Evolutionary conservation across 306 rosid species (phyloP), one percentile per base, ranked within the genome.

Genomic region (Dalbergia cochinchinensis): DNA sequence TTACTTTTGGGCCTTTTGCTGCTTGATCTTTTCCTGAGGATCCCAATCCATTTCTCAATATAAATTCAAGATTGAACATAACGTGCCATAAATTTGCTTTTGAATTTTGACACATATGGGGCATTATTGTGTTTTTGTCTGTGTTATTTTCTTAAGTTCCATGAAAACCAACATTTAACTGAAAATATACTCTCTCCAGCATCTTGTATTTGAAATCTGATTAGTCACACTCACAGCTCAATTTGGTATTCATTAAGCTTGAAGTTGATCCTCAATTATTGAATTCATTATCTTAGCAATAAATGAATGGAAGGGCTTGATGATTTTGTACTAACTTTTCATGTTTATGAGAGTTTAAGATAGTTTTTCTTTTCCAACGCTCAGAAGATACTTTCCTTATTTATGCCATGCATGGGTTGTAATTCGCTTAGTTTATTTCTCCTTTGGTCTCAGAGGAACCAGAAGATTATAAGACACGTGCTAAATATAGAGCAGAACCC

Each of bases 381-480:
- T 39, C 6, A 11, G 13, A 37, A 62, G 53, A 64, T 57, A 14
- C 65, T 51, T 73, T 7, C 16, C 64, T 73, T 80, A n/a, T 64
- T 80, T 73, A 51, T 35, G 26, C 73, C 70, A 20, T 44, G 42
- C 53, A 45, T 59, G 16, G 78, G 34, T 68, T 79, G 76, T 82
- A 57, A 69, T 73, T 80, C 67, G 50, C 60, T 59, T 57, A 73
- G 44, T 87, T 78, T 59, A 39, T 81, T 74, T 83, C 81, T 83
- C 83, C 64, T 31, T 65, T 86, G 70, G 15, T 88, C 69, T 83
- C 85, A 91, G 92, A 84, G 55, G 97, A 92, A 50, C 84, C 85
- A 3, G 80, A 71, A 20, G 74, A 78, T 82, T 37, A 44, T 41
- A 83, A 82, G 66, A 76, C 63, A 7, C 85, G 80, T 33, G 4